Conservation (phyloP, 176 grass and related monocot species). For the Rhynchospora tenuis region DNA sequence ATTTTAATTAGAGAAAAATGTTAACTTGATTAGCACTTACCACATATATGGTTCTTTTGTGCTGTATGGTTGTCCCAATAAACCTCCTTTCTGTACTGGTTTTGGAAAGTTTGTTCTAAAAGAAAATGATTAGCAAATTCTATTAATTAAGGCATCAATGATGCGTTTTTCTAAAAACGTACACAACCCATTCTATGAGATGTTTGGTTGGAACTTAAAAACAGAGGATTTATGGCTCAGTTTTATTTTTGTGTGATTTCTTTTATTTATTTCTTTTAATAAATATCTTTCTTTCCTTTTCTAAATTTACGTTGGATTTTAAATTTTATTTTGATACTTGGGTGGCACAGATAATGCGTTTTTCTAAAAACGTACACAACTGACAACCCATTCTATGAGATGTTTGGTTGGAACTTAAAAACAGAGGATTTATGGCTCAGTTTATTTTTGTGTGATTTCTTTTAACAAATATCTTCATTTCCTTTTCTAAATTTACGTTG, state of each 20-base stretch:
- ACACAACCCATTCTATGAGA: too few relatives aligned
- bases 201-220: too few relatives aligned
- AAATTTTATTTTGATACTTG: neutral
- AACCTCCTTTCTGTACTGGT: neutral
- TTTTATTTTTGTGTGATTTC: neutral
- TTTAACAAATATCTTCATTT: neutral
- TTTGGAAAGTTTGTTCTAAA: slow-evolving; percentile 9
- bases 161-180: neutral
- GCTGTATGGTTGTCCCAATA: neutral
- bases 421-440: too few relatives aligned
- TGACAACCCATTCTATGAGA: too few relatives aligned
- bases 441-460: neutral
- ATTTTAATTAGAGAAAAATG: neutral
- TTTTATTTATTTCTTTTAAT: neutral
- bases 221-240: too few relatives aligned
- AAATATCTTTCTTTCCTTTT: neutral
- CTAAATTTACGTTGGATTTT: neutral
- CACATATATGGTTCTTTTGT: slow-evolving; percentile 7
- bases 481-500: neutral
- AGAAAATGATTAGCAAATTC: neutral
- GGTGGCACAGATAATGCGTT: neutral
- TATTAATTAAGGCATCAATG: neutral
- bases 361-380: too few relatives aligned
- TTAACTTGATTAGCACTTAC: neutral
- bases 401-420: too few relatives aligned